Evolutionary conservation across 106 monocot genomes (phyloP).

Genomic region (Dioscorea alata): DNA sequence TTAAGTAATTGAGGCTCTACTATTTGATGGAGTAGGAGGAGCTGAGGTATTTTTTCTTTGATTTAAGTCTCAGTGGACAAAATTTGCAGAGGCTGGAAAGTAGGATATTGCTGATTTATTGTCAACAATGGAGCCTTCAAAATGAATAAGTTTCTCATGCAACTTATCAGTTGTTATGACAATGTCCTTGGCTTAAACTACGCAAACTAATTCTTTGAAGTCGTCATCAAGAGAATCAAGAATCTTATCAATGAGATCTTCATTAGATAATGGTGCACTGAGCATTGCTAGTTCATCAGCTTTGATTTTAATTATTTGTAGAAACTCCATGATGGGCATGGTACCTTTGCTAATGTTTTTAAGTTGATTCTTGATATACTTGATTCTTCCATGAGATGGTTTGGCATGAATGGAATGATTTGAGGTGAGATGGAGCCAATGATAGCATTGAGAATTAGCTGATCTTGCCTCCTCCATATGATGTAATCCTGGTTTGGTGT

Average conservation of each 20-base stretch:
- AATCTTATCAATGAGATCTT: not conserved
- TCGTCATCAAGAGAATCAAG: not conserved
- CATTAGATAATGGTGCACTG: not conserved
- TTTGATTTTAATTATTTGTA: not conserved
- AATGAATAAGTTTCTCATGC: not conserved
- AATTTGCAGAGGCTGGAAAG: no score
- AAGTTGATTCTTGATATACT: not conserved
- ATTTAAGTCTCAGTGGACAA: no score
- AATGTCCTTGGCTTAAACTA: not conserved
- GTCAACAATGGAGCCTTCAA: no score
- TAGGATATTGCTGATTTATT: no score
- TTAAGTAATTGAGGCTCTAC: no score
- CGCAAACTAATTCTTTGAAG: not conserved
- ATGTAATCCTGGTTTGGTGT: not conserved
- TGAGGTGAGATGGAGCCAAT: conserved; percentile 1
- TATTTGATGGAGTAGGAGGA: no score
- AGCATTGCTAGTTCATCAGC: conserved; percentile 3
- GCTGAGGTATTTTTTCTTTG: no score
- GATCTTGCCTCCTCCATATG: conserved; percentile 4
- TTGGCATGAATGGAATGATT: conserved; percentile 4
- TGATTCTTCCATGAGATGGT: not conserved
- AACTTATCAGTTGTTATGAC: not conserved
- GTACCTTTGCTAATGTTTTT: not conserved
- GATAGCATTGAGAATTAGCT: conserved; percentile 9
- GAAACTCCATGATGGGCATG: not conserved